Evolutionary conservation across 257 asterid species (phyloP), one percentile per base, ranked within the genome.

Genomic region (Jacaranda copaia): DNA sequence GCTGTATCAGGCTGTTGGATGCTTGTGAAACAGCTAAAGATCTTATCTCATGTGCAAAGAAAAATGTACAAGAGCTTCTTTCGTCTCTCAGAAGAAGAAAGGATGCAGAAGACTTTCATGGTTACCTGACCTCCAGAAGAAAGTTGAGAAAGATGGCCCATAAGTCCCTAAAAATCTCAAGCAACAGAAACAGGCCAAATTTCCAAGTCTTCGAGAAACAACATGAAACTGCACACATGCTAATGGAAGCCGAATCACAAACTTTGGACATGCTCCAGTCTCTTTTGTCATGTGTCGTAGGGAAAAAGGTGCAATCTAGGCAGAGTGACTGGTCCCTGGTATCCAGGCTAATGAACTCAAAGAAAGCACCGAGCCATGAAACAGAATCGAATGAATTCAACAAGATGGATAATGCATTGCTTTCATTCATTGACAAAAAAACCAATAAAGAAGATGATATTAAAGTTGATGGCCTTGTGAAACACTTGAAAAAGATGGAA

Each of bases 1-100:
- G 82, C 7, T 74, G 19, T 73, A 69, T 79, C 38, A 70, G 61
- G 43, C 58, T 75, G n/a, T 25, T 83, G 32, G 84, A 83, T 74
- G 67, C 75, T 49, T 71, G 71, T 35, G 45, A 43, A 42, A 55
- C 77, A 6, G 56, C 61, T 9, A 70, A 75, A 42, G 75, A 76
- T 55, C 35, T 67, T 19, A 14, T 81, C 72, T 46, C 43, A 13
- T 43, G 39, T 1, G 45, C 59, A 55, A 81, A 67, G 9, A 49
- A 68, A 35, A 52, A 76, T 11, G n/a, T 7, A 14, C 85, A 77
- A 81, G 20, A 18, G 18, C 76, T 51, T 19, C 85, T 72, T 49
- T 81, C 76, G 2, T 56, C 63, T 40, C 63, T 57, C 2, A 25
- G 32, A 19, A 48, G 77, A 35, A 76, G 81, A 51, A 75, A 63